Percentiles rank a stretch among this genome's conserved stretches.
Conservation (phyloP, 2,329 filamentous ascomycete genomes). For the Didymella pomorum region DNA sequence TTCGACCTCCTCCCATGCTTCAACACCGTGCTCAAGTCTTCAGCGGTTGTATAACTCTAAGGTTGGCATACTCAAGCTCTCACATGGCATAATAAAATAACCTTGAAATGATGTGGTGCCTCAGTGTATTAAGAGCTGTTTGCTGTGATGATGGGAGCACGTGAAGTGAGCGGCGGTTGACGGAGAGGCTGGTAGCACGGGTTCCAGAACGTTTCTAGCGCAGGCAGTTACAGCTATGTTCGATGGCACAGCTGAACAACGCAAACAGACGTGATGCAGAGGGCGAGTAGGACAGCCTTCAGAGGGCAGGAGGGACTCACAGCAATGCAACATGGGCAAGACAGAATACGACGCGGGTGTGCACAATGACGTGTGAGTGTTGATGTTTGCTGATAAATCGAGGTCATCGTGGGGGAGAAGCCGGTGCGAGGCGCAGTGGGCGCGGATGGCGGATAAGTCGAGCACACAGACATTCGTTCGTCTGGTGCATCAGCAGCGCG, state of each 20-base stretch:
- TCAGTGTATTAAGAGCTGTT: slow-evolving; percentile 1
- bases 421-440: slow-evolving; percentile 20
- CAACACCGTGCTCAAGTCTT: slow-evolving; percentile 5
- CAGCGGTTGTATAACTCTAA: background rate
- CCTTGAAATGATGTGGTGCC: background rate
- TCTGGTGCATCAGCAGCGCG: slow-evolving; percentile 6
- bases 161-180: background rate
- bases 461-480: slow-evolving; percentile 1
- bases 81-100: slow-evolving; percentile 14
- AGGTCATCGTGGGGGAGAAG: slow-evolving; percentile 29
- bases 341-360: slow-evolving; percentile 2
- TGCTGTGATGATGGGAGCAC: slow-evolving; percentile 3
- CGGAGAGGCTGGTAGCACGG: slow-evolving; percentile 6
- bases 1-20: background rate
- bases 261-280: background rate
- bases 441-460: slow-evolving; percentile 15
- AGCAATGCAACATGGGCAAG: slow-evolving; percentile 9
- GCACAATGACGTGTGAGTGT: slow-evolving; percentile 28
- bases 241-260: background rate
- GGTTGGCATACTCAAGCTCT: background rate
- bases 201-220: slow-evolving; percentile 25
- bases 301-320: background rate
- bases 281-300: background rate
- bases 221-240: background rate
- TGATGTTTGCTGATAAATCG: slow-evolving; percentile 44